Evolutionary conservation across 345 rosid species (phyloP), one percentile per base, ranked within the genome.

Genomic region (Aethionema arabicum): DNA sequence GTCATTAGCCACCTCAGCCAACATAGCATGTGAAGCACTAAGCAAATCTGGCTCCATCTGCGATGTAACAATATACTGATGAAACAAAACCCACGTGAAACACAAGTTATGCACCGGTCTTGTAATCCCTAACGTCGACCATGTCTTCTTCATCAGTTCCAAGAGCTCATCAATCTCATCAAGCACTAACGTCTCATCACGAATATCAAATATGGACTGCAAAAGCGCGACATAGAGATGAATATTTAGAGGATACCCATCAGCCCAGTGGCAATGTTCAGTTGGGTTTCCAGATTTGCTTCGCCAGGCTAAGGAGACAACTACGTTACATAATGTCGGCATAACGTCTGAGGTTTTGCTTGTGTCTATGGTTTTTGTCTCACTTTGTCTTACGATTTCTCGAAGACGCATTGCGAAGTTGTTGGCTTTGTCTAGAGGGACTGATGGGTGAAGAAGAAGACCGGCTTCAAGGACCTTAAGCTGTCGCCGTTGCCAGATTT

Each of bases 161-260:
- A 87, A 58, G 16, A 92, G 85, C 76, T 89, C 95, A 32, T 92
- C 98, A 0, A 92, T 86, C 78, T 89, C 98, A 13, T 91, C 95
- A 11, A 88, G 85, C 46, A 91, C 95, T 12, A 77, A 59, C 0
- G 87, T 88, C 77, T 88, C 95, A 5, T 91, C 92, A 52, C 86
- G 72, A 27, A 79, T 51, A 35, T 91, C 95, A 30, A 88, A 91
- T 13, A 85, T 73, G 7, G 93, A 77, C 40, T 79, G 85, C n/a
- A 92, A 86, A 40, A 92, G 84, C 1, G 83, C 54, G 10, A 71
- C 59, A 52, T 92, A 89, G 5, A 89, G 67, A 74, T 81, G 82
- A 2, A 92, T 52, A 52, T 89, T 92, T 27, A 92, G 78, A 8
- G 98, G 95, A 52, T 68, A 92, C 3, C 98, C 97, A 27, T 92